Evolutionary conservation across 1,284 basidiomycete species (phyloP).

Genomic region (Cystobasidium slooffiae): DNA sequence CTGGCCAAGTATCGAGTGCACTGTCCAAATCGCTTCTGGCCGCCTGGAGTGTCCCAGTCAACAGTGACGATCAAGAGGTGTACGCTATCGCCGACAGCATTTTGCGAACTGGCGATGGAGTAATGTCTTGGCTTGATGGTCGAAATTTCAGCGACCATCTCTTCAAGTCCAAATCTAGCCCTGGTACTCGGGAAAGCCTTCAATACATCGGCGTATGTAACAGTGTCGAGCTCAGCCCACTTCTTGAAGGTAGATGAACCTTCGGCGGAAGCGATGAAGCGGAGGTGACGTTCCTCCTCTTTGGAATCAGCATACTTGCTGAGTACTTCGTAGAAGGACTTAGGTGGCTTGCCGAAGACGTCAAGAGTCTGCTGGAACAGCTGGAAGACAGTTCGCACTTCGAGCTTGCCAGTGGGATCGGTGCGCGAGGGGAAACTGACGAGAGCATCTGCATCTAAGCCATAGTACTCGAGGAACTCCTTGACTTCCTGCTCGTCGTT

Average conservation of each 20-base stretch:
- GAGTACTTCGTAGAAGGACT: conserved; percentile 91
- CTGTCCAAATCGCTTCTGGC: conserved; percentile 81
- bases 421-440: conserved; percentile 74
- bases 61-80: conserved; percentile 95
- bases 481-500: conserved; percentile 87
- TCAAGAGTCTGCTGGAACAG: conserved; percentile 95
- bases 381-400: conserved; percentile 93
- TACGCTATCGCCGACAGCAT: conserved; percentile 89
- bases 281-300: conserved; percentile 78
- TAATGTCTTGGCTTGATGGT: conserved; percentile 91
- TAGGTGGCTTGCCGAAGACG: conserved; percentile 92
- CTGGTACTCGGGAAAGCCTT: conserved; percentile 76
- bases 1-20: conserved; percentile 92
- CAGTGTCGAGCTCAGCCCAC: conserved; percentile 89
- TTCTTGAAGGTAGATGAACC: conserved; percentile 93
- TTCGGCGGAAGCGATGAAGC: conserved; percentile 92
- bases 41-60: conserved; percentile 85
- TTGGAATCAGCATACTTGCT: conserved; percentile 73
- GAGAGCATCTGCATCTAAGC: conserved; percentile 77
- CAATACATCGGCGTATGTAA: conserved; percentile 89
- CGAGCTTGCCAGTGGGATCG: conserved; percentile 57
- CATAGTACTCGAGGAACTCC: conserved; percentile 91
- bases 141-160: conserved; percentile 70
- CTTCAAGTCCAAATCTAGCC: conserved; percentile 70
- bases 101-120: conserved; percentile 93